Conservation (phyloP, 768 basidiomycete genomes). For the Termitomyces sp. region DNA sequence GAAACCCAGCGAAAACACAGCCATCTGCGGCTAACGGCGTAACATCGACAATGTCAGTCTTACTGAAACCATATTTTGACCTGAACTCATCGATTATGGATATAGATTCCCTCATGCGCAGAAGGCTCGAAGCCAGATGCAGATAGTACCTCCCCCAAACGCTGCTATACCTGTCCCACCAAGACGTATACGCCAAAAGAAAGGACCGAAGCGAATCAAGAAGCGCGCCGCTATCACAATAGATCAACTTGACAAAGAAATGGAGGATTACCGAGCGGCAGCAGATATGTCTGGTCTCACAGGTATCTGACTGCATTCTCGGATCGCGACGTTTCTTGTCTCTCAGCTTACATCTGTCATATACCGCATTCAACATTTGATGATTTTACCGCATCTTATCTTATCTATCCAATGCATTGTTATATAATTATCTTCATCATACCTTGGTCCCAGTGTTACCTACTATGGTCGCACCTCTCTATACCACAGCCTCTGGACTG, state of each 20-base stretch:
- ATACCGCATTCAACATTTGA: not conserved
- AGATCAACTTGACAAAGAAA: constrained; percentile 71
- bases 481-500: constrained; percentile 85
- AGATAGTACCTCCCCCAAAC: constrained; percentile 20
- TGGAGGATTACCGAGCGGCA: constrained; percentile 72
- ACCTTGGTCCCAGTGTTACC: not conserved
- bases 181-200: constrained; percentile 52
- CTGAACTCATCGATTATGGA: not conserved
- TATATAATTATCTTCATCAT: not conserved
- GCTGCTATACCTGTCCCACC: constrained; percentile 28
- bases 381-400: constrained; percentile 5
- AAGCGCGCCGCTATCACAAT: constrained; percentile 43
- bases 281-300: constrained; percentile 22
- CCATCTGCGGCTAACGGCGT: constrained; percentile 10
- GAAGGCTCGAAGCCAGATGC: constrained; percentile 1
- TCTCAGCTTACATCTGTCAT: not conserved
- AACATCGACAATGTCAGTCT: constrained; percentile 18
- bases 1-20: constrained; percentile 3
- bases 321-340: not conserved
- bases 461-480: constrained; percentile 89
- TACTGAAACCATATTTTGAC: not conserved
- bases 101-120: constrained; percentile 11
- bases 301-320: constrained; percentile 4
- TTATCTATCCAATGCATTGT: constrained; percentile 2
- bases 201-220: constrained; percentile 72